A percentile compares a stretch with the other conserved stretches of the same genome.
Evolutionary conservation across 768 basidiomycete genomes (phyloP).

Genomic region (Symmetrospora coprosmae): DNA sequence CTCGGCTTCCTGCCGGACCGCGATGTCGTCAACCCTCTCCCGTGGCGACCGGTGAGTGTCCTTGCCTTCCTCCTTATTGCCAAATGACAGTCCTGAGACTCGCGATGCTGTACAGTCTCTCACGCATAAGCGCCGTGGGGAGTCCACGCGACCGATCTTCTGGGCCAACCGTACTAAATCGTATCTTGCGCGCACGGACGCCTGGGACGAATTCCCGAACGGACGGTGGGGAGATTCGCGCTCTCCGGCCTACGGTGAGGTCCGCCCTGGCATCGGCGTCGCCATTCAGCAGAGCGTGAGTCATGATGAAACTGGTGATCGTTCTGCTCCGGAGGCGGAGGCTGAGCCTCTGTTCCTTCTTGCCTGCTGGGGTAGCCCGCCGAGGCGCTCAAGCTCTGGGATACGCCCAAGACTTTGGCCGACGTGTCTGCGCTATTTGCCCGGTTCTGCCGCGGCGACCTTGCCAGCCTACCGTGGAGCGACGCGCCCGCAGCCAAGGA

Average conservation of each 20-base stretch:
- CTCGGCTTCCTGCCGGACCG: conserved; percentile 71
- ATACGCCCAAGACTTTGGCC: conserved; percentile 49
- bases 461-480: conserved; percentile 75
- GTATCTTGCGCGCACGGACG: conserved; percentile 86
- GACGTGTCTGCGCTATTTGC: conserved; percentile 70
- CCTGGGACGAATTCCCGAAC: conserved; percentile 95
- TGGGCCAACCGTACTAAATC: conserved; percentile 96
- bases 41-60: conserved; percentile 74
- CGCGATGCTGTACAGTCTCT: conserved; percentile 55
- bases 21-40: conserved; percentile 84
- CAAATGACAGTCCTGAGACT: conserved; percentile 28
- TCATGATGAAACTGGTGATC: too few species aligned
- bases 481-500: conserved; percentile 53
- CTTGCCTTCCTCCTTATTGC: background rate
- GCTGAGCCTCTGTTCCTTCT: background rate
- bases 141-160: conserved; percentile 93
- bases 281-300: conserved; percentile 57
- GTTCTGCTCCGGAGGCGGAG: too few species aligned
- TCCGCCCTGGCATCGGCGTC: conserved; percentile 76
- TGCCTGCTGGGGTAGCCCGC: conserved; percentile 5
- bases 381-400: conserved; percentile 57
- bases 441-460: conserved; percentile 54
- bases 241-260: conserved; percentile 91
- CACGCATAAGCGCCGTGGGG: conserved; percentile 76
- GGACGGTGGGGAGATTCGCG: conserved; percentile 95